Evolutionary conservation across 345 rosid genomes (phyloP).

Genomic region (Linum trigynum): DNA sequence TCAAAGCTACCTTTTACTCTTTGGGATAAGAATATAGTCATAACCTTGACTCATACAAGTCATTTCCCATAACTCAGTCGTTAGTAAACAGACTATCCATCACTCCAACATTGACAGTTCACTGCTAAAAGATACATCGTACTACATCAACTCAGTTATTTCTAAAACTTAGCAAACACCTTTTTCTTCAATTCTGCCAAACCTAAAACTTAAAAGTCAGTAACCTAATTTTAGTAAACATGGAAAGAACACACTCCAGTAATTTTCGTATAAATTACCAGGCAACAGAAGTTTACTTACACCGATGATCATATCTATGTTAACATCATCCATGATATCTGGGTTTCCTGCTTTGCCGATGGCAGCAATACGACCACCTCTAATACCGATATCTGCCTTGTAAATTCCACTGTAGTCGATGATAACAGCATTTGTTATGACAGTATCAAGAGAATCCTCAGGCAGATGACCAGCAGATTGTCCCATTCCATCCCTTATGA

Average conservation of each 20-base stretch:
- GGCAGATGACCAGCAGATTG: slow-evolving; percentile 52
- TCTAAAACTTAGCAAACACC: no score
- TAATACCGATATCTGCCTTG: slow-evolving; percentile 93
- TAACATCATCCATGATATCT: slow-evolving; percentile 63
- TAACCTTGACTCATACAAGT: no score
- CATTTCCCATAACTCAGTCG: no score
- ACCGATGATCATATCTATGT: slow-evolving; percentile 58
- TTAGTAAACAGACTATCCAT: no score
- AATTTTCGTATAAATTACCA: neutral
- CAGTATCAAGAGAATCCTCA: slow-evolving; percentile 51
- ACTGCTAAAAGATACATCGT: no score
- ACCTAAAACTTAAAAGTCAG: no score
- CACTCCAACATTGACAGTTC: no score
- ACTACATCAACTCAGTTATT: no score
- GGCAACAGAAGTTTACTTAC: slow-evolving; percentile 29
- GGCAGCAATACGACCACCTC: slow-evolving; percentile 44
- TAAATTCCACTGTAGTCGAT: slow-evolving; percentile 75
- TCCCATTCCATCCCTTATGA: slow-evolving; percentile 97
- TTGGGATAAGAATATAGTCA: no score
- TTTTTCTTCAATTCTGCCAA: no score
- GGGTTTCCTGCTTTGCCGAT: slow-evolving; percentile 93
- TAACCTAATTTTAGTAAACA: no score
- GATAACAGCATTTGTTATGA: slow-evolving; percentile 78
- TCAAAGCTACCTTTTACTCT: no score
- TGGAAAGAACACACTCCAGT: neutral